Base-by-base conservation (phyloP, 2,329 filamentous ascomycete genomes). In the Ilyonectria destructans region DNA sequence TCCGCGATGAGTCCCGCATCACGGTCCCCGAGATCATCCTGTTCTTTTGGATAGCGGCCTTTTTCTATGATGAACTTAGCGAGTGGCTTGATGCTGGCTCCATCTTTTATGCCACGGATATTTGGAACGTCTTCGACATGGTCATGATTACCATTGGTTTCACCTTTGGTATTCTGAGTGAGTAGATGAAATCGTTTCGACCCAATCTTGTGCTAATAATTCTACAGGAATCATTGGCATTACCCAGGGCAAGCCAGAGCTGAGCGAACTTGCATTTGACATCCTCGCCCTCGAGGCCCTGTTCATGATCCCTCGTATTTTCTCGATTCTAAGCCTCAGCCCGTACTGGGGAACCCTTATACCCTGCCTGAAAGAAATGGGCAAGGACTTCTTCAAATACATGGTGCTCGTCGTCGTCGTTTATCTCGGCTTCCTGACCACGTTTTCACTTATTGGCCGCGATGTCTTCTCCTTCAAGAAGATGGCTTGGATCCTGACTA, bases 361-460 rank as follows among this genome's bases (percentile, higher is more conserved):
- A 67, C 95, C 95, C 0, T 97, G 95, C 71, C 86, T 98, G 58
- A 96, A 96, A 79, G 94, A 96, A 79, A 98, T 98, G 95, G 93
- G 93, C 45, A 96, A 95, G 80, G 94, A 97, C 78, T 97, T 97
- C 78, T 81, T 95, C 79, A 95, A 95, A 77, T 97, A 96, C 78
- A 88, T 90, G 81, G 92, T 93, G 1, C 86, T 96, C 29, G 93
- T 97, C 49, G 84, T 94, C 55, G 92, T 97, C 61, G 83, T 97
- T 59, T 97, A 97, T 78, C 83, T 96, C 55, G 94, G 95, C 54
- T 98, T 98, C 80, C 83, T 97, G 37, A 97, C 95, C 0, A 97
- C 94, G 0, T 96, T 96, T 75, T 91, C 91, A 0, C 86, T 95
- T 29, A 85, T 96, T 51, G 93, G 92, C n/a, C 88, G 93, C 62